phyloP scores from a whole-genome alignment of 352 stramenopile species.

The Phytophthora tentaculata region DNA sequence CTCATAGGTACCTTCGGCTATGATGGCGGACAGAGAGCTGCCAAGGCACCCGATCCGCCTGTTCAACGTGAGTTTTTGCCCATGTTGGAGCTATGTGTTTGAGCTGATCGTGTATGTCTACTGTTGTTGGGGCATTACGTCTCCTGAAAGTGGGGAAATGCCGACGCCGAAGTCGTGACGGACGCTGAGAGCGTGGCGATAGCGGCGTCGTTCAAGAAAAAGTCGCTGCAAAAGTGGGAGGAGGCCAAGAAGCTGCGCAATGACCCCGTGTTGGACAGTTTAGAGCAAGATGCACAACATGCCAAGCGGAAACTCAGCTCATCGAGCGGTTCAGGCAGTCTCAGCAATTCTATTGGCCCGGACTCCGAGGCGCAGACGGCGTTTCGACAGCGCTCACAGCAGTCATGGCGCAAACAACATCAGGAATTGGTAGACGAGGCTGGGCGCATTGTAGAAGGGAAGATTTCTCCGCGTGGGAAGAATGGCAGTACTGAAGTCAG shows the following conservation, averaged over 20 bases:
- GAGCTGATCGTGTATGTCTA: conserved; percentile 1
- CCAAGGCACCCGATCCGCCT: conserved; percentile 29
- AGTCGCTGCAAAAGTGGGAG: conserved; percentile 53
- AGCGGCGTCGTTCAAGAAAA: conserved; percentile 51
- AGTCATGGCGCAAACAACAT: conserved; percentile 70
- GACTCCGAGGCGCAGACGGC: conserved; percentile 12
- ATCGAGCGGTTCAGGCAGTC: conserved; percentile 8
- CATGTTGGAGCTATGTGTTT: neutral
- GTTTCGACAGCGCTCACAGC: conserved; percentile 65
- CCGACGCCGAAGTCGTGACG: conserved; percentile 21
- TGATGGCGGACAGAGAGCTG: conserved; percentile 18
- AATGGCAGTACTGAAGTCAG: conserved; percentile 26
- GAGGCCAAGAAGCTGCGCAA: conserved; percentile 49
- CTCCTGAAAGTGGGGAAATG: conserved; percentile 21
- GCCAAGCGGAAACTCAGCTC: conserved; percentile 29
- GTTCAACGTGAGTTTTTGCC: conserved; percentile 29
- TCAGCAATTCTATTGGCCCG: conserved; percentile 16
- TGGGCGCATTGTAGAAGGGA: conserved; percentile 26
- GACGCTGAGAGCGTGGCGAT: conserved; percentile 46
- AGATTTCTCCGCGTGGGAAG: neutral
- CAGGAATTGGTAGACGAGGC: conserved; percentile 47
- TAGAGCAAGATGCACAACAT: conserved; percentile 36
- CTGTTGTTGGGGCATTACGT: neutral
- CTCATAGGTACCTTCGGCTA: no score
- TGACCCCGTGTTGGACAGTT: conserved; percentile 48